Conservation (phyloP, 148 eudicot species). For the Drosera capensis region DNA sequence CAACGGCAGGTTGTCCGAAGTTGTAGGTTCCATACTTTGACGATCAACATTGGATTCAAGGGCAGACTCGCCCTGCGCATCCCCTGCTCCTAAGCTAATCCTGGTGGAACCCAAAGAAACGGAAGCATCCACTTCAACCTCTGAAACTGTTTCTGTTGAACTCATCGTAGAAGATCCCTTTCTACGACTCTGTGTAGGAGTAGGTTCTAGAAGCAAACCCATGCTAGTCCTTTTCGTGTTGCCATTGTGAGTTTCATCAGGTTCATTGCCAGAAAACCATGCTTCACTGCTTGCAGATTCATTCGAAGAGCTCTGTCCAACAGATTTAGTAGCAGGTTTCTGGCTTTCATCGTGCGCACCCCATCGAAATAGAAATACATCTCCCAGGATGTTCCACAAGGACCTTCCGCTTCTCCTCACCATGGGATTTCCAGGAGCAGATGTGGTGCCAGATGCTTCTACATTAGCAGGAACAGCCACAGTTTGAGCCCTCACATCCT, state of each 20-base stretch:
- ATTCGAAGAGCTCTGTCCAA: conserved; percentile 33
- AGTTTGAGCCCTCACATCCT: conserved; percentile 39
- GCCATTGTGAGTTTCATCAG: conserved; percentile 30
- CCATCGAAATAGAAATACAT: conserved; percentile 52
- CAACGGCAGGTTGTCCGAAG: conserved; percentile 12
- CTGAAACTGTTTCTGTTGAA: conserved; percentile 16
- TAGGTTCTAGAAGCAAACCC: conserved; percentile 18
- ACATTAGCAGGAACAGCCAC: conserved; percentile 16
- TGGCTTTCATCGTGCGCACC: conserved; percentile 31
- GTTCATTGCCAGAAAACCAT: conserved; percentile 67
- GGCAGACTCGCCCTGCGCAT: conserved; percentile 18
- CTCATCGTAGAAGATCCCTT: conserved; percentile 12
- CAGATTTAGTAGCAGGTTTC: conserved; percentile 28
- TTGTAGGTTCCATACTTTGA: conserved; percentile 9
- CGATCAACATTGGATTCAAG: conserved; percentile 11
- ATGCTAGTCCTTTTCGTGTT: conserved; percentile 12
- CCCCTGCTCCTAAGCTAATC: not conserved
- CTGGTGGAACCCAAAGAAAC: not conserved
- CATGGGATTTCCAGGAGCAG: conserved; percentile 14
- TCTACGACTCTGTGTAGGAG: conserved; percentile 13
- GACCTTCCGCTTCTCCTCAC: conserved; percentile 63
- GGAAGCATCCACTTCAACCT: conserved; percentile 9
- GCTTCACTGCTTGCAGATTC: conserved; percentile 52
- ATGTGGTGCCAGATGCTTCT: conserved; percentile 18
- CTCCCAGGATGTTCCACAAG: conserved; percentile 46